These are phyloP conservation scores for Dovyalis caffra DNA, from an alignment of 345 rosid species.

Conservation along the genomic window DNA sequence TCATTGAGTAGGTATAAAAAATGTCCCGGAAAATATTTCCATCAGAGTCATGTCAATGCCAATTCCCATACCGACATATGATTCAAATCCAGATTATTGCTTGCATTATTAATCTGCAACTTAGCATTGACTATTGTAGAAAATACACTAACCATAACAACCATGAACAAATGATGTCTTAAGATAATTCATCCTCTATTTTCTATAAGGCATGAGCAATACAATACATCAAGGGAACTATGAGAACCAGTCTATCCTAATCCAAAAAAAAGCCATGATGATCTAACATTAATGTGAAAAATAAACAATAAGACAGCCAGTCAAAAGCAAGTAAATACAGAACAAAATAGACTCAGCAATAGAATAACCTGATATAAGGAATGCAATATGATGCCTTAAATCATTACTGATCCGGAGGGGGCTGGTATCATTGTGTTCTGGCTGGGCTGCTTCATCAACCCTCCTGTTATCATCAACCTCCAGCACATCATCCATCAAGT, in stretches of 20 bases:
- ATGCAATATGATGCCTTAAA: background rate
- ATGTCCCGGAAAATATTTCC: no score
- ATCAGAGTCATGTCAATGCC: no score
- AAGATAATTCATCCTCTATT: no score
- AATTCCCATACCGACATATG: no score
- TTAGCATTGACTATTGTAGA: background rate
- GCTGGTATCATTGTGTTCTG: conserved; percentile 16
- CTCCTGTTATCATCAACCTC: conserved; percentile 63
- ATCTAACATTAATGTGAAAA: background rate
- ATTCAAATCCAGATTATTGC: background rate
- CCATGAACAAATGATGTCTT: no score
- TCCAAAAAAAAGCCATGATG: background rate
- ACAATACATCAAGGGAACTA: no score
- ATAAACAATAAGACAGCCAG: background rate
- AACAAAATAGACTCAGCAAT: background rate
- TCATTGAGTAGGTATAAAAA: no score
- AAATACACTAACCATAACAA: background rate
- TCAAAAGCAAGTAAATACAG: background rate
- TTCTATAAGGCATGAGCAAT: background rate
- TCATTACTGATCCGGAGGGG: conserved; percentile 3
- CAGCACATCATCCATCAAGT: conserved; percentile 82
- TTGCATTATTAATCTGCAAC: background rate
- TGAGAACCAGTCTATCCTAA: no score
- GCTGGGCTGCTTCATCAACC: conserved; percentile 48
- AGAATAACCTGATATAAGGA: conserved; percentile 5